Evolutionary conservation across 176 grass and related monocot species (phyloP), one percentile per base, ranked within the genome.

Genomic region (Oryza nivara): DNA sequence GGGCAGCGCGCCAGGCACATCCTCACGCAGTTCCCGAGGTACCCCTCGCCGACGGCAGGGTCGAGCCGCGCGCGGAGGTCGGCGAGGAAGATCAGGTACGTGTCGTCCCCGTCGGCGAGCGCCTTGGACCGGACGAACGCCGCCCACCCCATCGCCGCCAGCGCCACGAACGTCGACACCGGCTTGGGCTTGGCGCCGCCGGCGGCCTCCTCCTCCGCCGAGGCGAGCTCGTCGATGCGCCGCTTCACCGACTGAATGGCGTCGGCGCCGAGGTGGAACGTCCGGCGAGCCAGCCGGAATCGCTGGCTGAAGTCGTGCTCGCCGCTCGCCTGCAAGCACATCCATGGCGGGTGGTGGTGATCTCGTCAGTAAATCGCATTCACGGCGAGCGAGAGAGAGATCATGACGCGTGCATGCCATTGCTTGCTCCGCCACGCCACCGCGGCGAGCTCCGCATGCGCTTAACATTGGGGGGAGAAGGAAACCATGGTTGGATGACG

Each of bases 11-110:
- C 85, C 4, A 70, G 68, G 41, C 63, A 72, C 4, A 23, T 54
- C 68, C 68, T 78, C 9, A 90, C 44, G 68, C 87, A 87, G 66
- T 90, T 88, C 6, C 88, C 88, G 9, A 93, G 72, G 88, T 93
- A 93, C 0, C 82, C 88, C 1, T 70, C 73, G 14, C 6, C 69
- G 7, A 88, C 68, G 2, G 85, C 88, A 0, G 91, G 91, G 49
- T 75, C 36, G 0, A 88, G 67, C 0, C 91, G 91, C 4, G 85
- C 14, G 3, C 91, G 88, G 22, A 86, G 79, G 82, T 87, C 91
- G 7, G 76, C 85, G 0, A 88, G 72, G 91, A 88, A 93, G 13
- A 73, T 3, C 34, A 93, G 74, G 77, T 90, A 73, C 26, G 81
- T 87, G 85, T 88, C 85, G 5, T 81, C 72, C 3, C 83, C 78